Evolutionary conservation across 345 rosid genomes (phyloP), one percentile per base, ranked within the genome.

Genomic region (Firmiana major): DNA sequence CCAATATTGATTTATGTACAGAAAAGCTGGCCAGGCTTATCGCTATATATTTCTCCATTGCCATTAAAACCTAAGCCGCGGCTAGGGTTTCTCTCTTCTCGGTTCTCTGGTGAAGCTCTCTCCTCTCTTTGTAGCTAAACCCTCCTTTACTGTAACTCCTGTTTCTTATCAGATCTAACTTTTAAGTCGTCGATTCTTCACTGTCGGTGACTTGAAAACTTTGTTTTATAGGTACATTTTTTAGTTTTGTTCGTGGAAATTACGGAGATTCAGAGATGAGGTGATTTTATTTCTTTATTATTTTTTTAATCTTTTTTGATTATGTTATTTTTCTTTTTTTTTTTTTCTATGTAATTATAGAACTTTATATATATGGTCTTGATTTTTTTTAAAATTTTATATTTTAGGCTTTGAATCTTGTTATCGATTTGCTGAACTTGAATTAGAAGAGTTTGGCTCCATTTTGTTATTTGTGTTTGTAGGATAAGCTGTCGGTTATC

Each of bases 201-300:
- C 11, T 22, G 11, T 70, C n/a, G 7, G 6, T 77, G 58, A 53
- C 19, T 5, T 59, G n/a, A 7, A 11, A 45, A 10, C 34, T 48
- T 10, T 48, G 57, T 7, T 78, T 62, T 5, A 7, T 80, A 83
- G 85, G 55, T n/a, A 15, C 31, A 46, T 71, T 22, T 67, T 51
- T 0, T 7, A 42, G 8, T 22, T 26, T 58, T 42, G 21, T 34
- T 45, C 22, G 63, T 22, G 34, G 80, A 34, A 71, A 51, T 1
- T 3, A 21, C 59, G 13, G 19, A 40, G 78, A 16, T 45, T 60
- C 77, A 74, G 55, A 24, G 64, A 83, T 83, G 87, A 85, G 87
- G 87, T 85, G 36, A 76, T 73, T 62, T 31, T 63, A 22, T 51
- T 5, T 43, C 16, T 6, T 4, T 24, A n/a, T 48, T 7, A 1